Evolutionary conservation across 345 rosid species (phyloP).

Genomic region (Aethionema arabicum): DNA sequence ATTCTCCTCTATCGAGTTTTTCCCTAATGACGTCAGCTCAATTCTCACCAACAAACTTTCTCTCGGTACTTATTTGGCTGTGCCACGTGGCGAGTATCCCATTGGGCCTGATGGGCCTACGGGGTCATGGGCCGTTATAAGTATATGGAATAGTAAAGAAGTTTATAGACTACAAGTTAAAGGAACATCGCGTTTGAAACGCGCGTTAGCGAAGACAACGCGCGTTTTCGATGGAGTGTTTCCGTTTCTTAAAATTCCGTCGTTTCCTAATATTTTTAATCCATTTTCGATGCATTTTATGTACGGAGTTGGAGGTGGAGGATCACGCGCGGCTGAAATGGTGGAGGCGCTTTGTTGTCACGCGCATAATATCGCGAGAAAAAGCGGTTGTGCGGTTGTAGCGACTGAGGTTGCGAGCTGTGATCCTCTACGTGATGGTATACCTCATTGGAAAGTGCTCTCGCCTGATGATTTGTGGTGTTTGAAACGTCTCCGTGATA

Average conservation of each 20-base stretch:
- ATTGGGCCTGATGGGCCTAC: constrained; percentile 49
- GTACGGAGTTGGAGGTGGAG: constrained; percentile 95
- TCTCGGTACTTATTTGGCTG: constrained; percentile 78
- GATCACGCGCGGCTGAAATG: constrained; percentile 62
- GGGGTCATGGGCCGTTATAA: constrained; percentile 80
- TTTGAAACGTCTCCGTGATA: constrained; percentile 76
- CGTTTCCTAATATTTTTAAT: constrained; percentile 78
- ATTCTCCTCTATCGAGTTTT: constrained; percentile 88
- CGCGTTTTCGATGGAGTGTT: constrained; percentile 63
- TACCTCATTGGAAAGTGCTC: constrained; percentile 79
- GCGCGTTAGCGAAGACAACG: constrained; percentile 59
- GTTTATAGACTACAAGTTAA: constrained; percentile 71
- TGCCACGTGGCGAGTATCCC: constrained; percentile 49
- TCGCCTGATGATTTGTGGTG: constrained; percentile 92
- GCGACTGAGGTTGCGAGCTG: constrained; percentile 73
- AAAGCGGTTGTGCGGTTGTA: constrained; percentile 65
- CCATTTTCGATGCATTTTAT: constrained; percentile 79
- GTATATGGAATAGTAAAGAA: constrained; percentile 85
- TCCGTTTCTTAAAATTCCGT: constrained; percentile 76
- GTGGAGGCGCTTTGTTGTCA: constrained; percentile 61
- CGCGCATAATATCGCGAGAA: constrained; percentile 85
- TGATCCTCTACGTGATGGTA: constrained; percentile 67
- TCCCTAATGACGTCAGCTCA: constrained; percentile 88
- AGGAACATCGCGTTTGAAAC: constrained; percentile 62
- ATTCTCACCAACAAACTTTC: constrained; percentile 70